These are phyloP conservation scores for Kokia cookei DNA, from an alignment of 441 rosid genomes.

Conservation along the genomic window DNA sequence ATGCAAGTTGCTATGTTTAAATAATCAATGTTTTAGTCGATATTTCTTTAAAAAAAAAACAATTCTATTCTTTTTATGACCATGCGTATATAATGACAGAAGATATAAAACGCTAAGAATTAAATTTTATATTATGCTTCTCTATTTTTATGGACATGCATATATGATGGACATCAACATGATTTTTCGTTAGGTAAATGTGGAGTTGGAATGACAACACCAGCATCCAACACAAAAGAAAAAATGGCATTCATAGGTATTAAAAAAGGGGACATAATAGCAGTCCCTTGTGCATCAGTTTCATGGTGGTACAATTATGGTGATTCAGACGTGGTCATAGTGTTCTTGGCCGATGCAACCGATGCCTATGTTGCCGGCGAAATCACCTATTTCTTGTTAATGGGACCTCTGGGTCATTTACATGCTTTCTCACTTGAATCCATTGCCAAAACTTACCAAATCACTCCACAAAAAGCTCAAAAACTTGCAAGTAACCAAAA, in stretches of 20 bases:
- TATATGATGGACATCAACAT: too few relatives aligned
- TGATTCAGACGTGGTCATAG: slow-evolving; percentile 10
- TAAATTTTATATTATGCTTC: too few relatives aligned
- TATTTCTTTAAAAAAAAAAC: too few relatives aligned
- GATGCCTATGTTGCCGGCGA: slow-evolving; percentile 16
- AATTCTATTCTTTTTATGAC: too few relatives aligned
- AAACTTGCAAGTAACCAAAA: slow-evolving; percentile 17
- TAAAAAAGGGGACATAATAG: slow-evolving; percentile 20
- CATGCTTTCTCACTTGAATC: slow-evolving; percentile 22
- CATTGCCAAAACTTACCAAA: slow-evolving; percentile 12
- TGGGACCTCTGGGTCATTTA: slow-evolving; percentile 13
- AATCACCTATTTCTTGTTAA: slow-evolving; percentile 24
- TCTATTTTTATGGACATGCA: too few relatives aligned
- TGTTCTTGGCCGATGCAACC: slow-evolving; percentile 26
- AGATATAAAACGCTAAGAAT: too few relatives aligned
- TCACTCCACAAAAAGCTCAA: slow-evolving; percentile 9
- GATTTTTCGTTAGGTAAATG: slow-evolving; percentile 18
- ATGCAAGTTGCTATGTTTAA: too few relatives aligned
- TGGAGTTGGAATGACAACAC: slow-evolving; percentile 16
- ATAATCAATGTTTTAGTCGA: too few relatives aligned
- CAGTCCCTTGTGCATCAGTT: slow-evolving; percentile 15
- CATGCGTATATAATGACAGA: too few relatives aligned
- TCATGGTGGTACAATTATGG: slow-evolving; percentile 43
- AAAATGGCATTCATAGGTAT: slow-evolving; percentile 4
- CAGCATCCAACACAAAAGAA: background rate